Evolutionary conservation across 1,284 basidiomycete genomes (phyloP).

Genomic region (Tremellales sp.): DNA sequence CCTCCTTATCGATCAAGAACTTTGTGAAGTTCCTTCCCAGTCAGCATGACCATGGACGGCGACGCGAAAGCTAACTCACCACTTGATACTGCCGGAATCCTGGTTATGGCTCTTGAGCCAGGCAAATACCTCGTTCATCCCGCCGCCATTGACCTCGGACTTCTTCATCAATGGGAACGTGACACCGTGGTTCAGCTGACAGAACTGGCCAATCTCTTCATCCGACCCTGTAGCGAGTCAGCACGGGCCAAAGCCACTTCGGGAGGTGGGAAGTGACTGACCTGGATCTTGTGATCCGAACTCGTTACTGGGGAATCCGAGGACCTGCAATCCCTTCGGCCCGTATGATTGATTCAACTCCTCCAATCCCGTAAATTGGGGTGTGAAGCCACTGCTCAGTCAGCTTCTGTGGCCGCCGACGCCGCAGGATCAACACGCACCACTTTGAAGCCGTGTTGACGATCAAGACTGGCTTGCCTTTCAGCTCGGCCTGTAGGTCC

Average conservation of each 20-base stretch:
- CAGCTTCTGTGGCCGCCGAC: slow-evolving; percentile 3
- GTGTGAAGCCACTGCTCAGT: slow-evolving; percentile 40
- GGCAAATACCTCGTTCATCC: slow-evolving; percentile 72
- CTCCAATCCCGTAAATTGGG: slow-evolving; percentile 50
- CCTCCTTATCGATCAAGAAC: slow-evolving; percentile 40
- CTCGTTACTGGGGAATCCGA: slow-evolving; percentile 54
- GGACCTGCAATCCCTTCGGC: slow-evolving; percentile 50
- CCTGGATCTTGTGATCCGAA: slow-evolving; percentile 62
- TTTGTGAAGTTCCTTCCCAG: slow-evolving; percentile 42
- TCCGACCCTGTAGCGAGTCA: slow-evolving; percentile 54
- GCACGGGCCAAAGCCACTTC: not conserved
- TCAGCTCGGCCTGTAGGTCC: slow-evolving; percentile 31
- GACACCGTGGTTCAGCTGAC: slow-evolving; percentile 68
- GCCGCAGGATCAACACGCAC: too few relatives aligned
- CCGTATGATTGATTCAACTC: slow-evolving; percentile 53
- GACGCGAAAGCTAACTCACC: slow-evolving; percentile 20
- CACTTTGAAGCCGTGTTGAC: slow-evolving; percentile 56
- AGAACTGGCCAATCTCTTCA: slow-evolving; percentile 55
- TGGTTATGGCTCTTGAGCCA: slow-evolving; percentile 65
- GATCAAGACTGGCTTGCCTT: slow-evolving; percentile 55
- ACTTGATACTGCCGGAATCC: slow-evolving; percentile 32
- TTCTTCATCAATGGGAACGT: slow-evolving; percentile 79
- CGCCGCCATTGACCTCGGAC: slow-evolving; percentile 83
- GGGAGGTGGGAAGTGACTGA: not conserved
- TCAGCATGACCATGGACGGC: not conserved